phyloP scores from a whole-genome alignment of 306 rosid genomes.

The Prosopis cineraria region DNA sequence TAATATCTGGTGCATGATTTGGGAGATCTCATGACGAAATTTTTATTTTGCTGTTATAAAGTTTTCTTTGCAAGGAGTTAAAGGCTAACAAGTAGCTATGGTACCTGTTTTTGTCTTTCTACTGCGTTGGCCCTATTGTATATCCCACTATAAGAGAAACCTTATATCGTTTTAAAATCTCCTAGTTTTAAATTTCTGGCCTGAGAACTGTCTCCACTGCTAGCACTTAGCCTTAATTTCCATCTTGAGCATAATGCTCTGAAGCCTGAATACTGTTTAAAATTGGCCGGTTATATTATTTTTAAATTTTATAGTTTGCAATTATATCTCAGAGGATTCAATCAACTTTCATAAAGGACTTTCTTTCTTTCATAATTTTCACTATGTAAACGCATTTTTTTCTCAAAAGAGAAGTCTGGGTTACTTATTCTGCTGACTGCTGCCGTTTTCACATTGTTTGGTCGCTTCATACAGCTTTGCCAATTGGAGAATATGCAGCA shows the following conservation, averaged over 20 bases:
- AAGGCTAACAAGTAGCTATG: background rate
- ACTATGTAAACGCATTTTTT: conserved; percentile 4
- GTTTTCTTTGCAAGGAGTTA: background rate
- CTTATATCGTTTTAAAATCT: background rate
- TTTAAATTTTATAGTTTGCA: background rate
- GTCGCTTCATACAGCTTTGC: conserved; percentile 68
- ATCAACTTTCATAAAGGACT: background rate
- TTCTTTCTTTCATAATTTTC: background rate
- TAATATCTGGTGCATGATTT: conserved; percentile 2
- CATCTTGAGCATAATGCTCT: conserved; percentile 10
- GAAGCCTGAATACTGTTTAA: conserved; percentile 2
- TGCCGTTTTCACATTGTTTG: conserved; percentile 33
- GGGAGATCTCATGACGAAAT: background rate
- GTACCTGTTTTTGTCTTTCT: conserved; percentile 14
- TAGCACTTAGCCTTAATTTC: background rate
- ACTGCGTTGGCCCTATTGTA: background rate
- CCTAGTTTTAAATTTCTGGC: background rate
- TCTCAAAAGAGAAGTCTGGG: background rate
- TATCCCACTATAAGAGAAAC: background rate
- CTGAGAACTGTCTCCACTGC: background rate
- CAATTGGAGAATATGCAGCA: conserved; percentile 97
- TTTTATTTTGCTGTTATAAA: background rate
- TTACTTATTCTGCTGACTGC: conserved; percentile 23
- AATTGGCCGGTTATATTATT: background rate
- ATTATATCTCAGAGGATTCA: background rate